Conservation (phyloP, 345 rosid genomes). For the Eucalyptus victrix region DNA sequence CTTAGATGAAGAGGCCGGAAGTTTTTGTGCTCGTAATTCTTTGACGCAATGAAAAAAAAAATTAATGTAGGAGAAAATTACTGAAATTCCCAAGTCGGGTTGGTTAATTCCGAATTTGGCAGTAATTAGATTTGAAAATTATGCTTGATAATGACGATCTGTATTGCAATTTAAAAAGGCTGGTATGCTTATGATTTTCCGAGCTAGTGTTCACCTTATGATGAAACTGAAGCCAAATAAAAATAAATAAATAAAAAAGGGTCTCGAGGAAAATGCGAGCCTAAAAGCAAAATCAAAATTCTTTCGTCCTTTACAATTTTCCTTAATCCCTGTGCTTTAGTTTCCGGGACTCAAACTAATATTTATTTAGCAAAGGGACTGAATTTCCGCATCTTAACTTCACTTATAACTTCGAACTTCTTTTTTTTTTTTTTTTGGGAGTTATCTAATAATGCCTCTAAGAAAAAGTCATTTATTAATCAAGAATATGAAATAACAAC, state of each 20-base stretch:
- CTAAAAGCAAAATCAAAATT: background rate
- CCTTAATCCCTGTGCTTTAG: background rate
- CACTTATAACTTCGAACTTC: background rate
- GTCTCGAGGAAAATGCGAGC: background rate
- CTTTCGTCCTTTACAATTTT: background rate
- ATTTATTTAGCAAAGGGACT: background rate
- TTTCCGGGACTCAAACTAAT: background rate
- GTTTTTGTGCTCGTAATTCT: background rate
- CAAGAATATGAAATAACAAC: background rate
- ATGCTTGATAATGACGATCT: background rate
- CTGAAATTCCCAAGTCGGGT: background rate
- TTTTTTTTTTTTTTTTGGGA: background rate
- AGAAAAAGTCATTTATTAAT: background rate
- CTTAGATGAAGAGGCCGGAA: background rate
- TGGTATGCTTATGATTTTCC: background rate
- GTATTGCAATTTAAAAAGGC: background rate
- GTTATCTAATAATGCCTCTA: background rate
- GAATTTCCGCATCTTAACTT: background rate
- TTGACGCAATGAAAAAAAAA: background rate
- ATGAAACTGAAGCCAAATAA: background rate
- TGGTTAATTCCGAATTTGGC: background rate
- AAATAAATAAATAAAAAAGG: too few species aligned
- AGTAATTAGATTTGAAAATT: background rate
- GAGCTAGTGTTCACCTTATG: background rate
- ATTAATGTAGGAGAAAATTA: background rate